phyloP scores from a whole-genome alignment of 495 filamentous ascomycete genomes.

The Talaromyces stipitatus region DNA sequence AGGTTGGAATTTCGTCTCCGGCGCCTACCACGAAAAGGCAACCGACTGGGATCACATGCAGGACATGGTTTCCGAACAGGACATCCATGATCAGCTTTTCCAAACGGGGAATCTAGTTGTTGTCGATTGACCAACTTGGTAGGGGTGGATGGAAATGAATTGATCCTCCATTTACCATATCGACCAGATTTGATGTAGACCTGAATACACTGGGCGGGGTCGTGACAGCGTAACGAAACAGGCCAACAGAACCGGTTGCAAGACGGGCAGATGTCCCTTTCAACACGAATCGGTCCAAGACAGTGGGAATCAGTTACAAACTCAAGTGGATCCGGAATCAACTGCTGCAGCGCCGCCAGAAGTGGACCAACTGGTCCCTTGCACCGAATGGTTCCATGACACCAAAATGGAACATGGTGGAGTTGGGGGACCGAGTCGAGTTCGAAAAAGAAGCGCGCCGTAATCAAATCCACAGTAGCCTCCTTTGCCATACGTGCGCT shows the following conservation, averaged over 20 bases:
- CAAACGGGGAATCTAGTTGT: conserved; percentile 10
- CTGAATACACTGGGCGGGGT: conserved; percentile 10
- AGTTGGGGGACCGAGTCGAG: conserved; percentile 6
- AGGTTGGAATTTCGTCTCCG: conserved; percentile 4
- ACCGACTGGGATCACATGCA: conserved; percentile 7
- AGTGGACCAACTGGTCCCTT: conserved; percentile 11
- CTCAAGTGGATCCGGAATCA: conserved; percentile 9
- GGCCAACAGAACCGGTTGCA: conserved; percentile 12
- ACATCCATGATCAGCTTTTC: conserved; percentile 9
- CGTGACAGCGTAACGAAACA: conserved; percentile 9
- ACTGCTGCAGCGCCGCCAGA: conserved; percentile 9
- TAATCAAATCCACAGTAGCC: conserved; percentile 13
- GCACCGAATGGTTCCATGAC: conserved; percentile 12
- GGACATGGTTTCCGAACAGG: conserved; percentile 2
- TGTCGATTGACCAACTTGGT: conserved; percentile 6
- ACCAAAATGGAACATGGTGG: conserved; percentile 11
- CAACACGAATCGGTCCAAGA: conserved; percentile 8
- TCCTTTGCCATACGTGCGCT: too few species aligned
- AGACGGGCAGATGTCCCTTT: conserved; percentile 8
- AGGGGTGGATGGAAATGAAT: conserved; percentile 11
- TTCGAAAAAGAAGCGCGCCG: conserved; percentile 15
- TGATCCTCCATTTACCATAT: conserved; percentile 13
- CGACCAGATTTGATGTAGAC: conserved; percentile 10
- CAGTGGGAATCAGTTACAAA: conserved; percentile 11
- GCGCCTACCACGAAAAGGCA: not conserved